Evolutionary conservation across 1,139 yeast species (phyloP).

Genomic region (Zhuliangozyma parablackwelliae): DNA sequence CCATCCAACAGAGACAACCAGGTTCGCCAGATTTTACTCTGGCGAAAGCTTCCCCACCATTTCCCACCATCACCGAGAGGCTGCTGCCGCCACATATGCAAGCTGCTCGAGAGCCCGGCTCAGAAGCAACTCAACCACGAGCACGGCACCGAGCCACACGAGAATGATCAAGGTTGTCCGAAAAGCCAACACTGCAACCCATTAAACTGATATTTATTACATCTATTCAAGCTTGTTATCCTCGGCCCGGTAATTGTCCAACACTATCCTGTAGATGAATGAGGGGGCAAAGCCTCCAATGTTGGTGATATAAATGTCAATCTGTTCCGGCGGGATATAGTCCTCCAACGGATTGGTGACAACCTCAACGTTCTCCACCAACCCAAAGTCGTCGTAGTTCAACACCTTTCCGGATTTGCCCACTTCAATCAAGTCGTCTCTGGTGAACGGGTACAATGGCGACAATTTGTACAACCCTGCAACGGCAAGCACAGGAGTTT

Average conservation of each 20-base stretch:
- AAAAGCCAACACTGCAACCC: neutral
- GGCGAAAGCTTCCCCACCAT: conserved; percentile 7
- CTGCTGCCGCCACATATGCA: no score
- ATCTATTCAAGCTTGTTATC: conserved; percentile 57
- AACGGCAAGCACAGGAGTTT: conserved; percentile 92
- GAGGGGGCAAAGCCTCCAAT: conserved; percentile 97
- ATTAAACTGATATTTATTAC: neutral
- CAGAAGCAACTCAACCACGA: conserved; percentile 1
- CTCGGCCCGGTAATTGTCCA: conserved; percentile 87
- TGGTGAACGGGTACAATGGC: conserved; percentile 90
- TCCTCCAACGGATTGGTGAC: conserved; percentile 91
- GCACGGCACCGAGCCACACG: neutral
- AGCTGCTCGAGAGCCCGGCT: no score
- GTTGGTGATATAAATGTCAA: conserved; percentile 91
- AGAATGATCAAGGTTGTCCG: conserved; percentile 4
- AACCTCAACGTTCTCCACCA: conserved; percentile 67
- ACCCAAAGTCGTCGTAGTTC: conserved; percentile 59
- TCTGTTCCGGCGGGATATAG: conserved; percentile 89
- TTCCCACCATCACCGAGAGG: no score
- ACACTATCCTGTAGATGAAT: conserved; percentile 88
- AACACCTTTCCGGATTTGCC: conserved; percentile 89
- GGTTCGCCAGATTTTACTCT: conserved; percentile 1
- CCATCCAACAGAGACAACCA: neutral
- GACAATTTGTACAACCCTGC: conserved; percentile 92
- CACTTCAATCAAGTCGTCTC: conserved; percentile 83